These are phyloP conservation scores for Suhomyces wounanorum DNA, from an alignment of 1,139 yeast genomes.

Conservation along the genomic window DNA sequence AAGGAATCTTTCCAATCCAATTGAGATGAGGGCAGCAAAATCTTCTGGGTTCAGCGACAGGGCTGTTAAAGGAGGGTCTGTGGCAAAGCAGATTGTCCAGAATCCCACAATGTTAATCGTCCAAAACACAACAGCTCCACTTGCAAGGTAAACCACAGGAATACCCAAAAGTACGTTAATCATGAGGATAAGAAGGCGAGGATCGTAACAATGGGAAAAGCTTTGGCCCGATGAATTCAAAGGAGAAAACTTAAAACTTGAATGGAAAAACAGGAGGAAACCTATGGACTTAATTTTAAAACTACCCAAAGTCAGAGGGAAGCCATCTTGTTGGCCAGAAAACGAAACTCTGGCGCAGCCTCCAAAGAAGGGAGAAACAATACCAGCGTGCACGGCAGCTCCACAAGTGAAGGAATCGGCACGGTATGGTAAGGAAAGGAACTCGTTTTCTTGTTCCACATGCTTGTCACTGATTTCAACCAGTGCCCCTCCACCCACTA, in stretches of 20 bases:
- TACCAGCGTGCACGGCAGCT: slow-evolving; percentile 86
- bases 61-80: slow-evolving; percentile 77
- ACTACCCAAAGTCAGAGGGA: slow-evolving; percentile 48
- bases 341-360: slow-evolving; percentile 76
- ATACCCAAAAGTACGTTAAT: slow-evolving; percentile 61
- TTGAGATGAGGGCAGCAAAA: slow-evolving; percentile 62
- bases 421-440: slow-evolving; percentile 57
- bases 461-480: neutral
- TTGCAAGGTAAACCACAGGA: slow-evolving; percentile 58
- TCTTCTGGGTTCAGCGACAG: slow-evolving; percentile 56
- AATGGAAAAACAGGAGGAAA: slow-evolving; percentile 75
- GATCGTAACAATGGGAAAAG: slow-evolving; percentile 59
- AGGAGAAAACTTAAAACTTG: slow-evolving; percentile 61
- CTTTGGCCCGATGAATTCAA: slow-evolving; percentile 17
- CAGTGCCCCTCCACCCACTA: slow-evolving; percentile 62
- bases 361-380: slow-evolving; percentile 70
- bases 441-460: neutral
- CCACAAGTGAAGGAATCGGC: slow-evolving; percentile 92
- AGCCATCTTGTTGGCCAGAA: slow-evolving; percentile 54
- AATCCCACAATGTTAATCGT: slow-evolving; percentile 66
- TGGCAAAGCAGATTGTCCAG: slow-evolving; percentile 79
- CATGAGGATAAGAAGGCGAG: slow-evolving; percentile 57
- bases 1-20: slow-evolving; percentile 71
- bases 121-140: slow-evolving; percentile 65
- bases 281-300: slow-evolving; percentile 57